Evolutionary conservation across 2,329 filamentous ascomycete species (phyloP), one percentile per base, ranked within the genome.

Genomic region (Phialophora macrospora): DNA sequence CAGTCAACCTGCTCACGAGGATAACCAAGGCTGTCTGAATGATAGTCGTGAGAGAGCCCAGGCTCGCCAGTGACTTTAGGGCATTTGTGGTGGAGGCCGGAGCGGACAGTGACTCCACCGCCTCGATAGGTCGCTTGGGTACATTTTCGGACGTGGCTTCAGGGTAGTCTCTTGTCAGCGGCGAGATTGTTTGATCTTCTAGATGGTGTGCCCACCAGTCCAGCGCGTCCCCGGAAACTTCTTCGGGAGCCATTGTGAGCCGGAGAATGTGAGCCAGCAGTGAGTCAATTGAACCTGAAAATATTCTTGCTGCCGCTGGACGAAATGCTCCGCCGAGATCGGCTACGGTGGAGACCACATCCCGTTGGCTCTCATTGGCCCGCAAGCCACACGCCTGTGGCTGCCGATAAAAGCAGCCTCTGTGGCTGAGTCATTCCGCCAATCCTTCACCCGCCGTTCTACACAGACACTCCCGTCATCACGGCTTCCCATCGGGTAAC

Each of bases 1-100:
- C 81, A 14, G 80, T 82, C 69, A 82, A 72, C 65, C 80, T 78
- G 66, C 77, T 77, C 24, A 80, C 79, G 52, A 82, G 73, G 57
- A 80, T 74, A 2, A 80, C 74, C 55, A 80, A 79, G 22, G 80
- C 79, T 24, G 80, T 76, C 65, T 82, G 70, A 55, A 82, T 74
- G 48, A 80, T 73, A 2, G 76, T 78, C 60, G 81, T 80, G 0
- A 73, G 68, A 3, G 78, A 76, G 20, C 74, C 70, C 32, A 77
- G 66, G 60, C 74, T 66, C 44, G 76, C 73, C 65, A 81, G 68
- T 65, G 78, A 79, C 64, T 79, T 71, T 52, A 82, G 60, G 17
- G 77, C 78, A 48, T 75, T 72, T 63, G 77, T 73, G 4, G 76
- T 74, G 30, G 75, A 73, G 49, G 75, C 73, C 1, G 78, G 72